Evolutionary conservation across 169 alveolate species (phyloP), one percentile per base, ranked within the genome.

Genomic region (Eimeria brunetti): DNA sequence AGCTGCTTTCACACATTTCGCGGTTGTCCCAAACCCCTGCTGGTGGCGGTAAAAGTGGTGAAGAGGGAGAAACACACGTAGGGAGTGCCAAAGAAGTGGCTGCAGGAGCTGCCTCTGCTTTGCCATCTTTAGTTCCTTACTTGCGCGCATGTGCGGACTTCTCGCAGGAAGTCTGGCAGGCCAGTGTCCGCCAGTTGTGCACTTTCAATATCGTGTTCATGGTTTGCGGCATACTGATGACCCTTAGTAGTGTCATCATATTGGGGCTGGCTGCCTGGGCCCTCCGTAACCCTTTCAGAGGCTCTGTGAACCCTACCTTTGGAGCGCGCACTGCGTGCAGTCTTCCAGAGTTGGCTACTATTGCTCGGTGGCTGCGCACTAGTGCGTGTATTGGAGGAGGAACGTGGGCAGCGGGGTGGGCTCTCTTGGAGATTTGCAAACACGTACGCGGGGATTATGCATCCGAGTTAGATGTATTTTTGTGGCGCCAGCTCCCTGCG

Each of bases 141-240:
- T 30, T 86, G 81, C 81, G 30, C 30, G 92, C 92, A 33, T 86
- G 60, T 36, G 92, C 92, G 8, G 49, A 58, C 0, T 86, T 86
- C 62, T 86, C 92, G 36, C 83, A 60, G 22, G 92, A 86, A 20
- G 92, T 83, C 6, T 86, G 64, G 58, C 92, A 60, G 36, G 92
- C 92, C n/a, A 86, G 81, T 62, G 92, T 86, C 44, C 78, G 92
- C 78, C 92, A 86, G 92, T 67, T 86, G 67, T 49, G 92, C 62
- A 86, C 92, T 38, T 86, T 86, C 30, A 86, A 86, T 62, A 38
- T 86, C 41, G 36, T 38, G 78, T 44, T 86, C 30, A 86, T 86
- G 92, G 22, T 60, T 24, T 86, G 92, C 92, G 92, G 92, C 49
- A 86, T 62, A 11, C 38, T 38, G n/a, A 58, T 86, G 56, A 64